Conservation (phyloP, 1,284 basidiomycete species). For the Irpex rosettiformis region DNA sequence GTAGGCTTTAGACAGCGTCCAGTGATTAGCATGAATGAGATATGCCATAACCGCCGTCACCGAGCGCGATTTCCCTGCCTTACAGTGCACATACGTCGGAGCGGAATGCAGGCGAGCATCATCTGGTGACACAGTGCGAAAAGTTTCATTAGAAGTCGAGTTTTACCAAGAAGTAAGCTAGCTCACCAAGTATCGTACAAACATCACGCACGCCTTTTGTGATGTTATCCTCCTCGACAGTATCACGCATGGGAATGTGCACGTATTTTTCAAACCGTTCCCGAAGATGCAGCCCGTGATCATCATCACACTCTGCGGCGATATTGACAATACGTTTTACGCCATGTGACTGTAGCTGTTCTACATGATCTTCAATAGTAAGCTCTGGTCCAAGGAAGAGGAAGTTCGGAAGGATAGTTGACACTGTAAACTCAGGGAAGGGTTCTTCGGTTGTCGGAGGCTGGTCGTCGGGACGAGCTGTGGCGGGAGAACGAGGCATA, state of each 20-base stretch:
- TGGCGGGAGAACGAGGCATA: slow-evolving; percentile 46
- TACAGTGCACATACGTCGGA: slow-evolving; percentile 94
- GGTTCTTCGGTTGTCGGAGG: slow-evolving; percentile 55
- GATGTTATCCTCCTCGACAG: slow-evolving; percentile 91
- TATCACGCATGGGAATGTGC: slow-evolving; percentile 91
- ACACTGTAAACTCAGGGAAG: slow-evolving; percentile 68
- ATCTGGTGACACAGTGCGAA: slow-evolving; percentile 45
- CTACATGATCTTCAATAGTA: slow-evolving; percentile 69
- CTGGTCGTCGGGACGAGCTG: slow-evolving; percentile 54
- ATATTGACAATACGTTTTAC: slow-evolving; percentile 90
- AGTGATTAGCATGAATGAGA: slow-evolving; percentile 94
- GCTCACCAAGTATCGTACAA: slow-evolving; percentile 81
- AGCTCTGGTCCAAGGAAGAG: slow-evolving; percentile 90
- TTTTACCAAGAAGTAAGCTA: neutral
- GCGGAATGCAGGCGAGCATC: slow-evolving; percentile 86
- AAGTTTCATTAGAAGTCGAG: slow-evolving; percentile 2
- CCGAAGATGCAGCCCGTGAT: slow-evolving; percentile 66
- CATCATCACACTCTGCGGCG: slow-evolving; percentile 86
- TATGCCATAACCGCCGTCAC: slow-evolving; percentile 98
- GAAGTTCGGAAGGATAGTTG: slow-evolving; percentile 87
- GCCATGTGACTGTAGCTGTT: slow-evolving; percentile 70
- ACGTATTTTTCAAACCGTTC: slow-evolving; percentile 79
- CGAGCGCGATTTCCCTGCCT: slow-evolving; percentile 92
- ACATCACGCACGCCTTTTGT: slow-evolving; percentile 80
- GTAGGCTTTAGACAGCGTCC: slow-evolving; percentile 90